Percentiles rank a stretch among this genome's conserved stretches.
Conservation (phyloP, 768 basidiomycete genomes). For the Gloeophyllum trabeum region DNA sequence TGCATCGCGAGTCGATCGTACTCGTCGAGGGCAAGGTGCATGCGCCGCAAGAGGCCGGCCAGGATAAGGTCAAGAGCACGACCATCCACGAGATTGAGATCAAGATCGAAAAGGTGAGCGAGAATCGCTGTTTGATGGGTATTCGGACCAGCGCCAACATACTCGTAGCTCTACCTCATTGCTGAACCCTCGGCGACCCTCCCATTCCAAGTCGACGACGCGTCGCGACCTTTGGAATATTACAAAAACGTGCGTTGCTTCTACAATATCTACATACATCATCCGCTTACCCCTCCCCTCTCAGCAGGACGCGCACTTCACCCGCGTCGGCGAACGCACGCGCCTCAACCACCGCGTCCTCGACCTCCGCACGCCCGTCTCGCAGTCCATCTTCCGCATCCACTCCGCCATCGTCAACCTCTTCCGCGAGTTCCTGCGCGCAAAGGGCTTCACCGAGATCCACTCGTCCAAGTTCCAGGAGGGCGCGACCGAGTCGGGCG, state of each 20-base stretch:
- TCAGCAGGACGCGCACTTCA: conserved; percentile 5
- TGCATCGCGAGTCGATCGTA: conserved; percentile 32
- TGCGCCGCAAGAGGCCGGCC: conserved; percentile 12
- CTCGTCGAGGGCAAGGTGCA: conserved; percentile 21
- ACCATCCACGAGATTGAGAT: conserved; percentile 31
- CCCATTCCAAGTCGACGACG: conserved; percentile 21
- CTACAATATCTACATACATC: too few species aligned
- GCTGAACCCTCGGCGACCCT: conserved; percentile 12
- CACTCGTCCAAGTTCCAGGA: conserved; percentile 43
- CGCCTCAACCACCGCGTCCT: conserved; percentile 37
- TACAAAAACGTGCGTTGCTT: conserved; percentile 8
- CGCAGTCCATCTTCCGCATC: conserved; percentile 37
- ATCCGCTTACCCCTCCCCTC: too few species aligned
- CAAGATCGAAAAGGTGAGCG: conserved; percentile 26
- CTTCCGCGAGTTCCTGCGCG: conserved; percentile 28
- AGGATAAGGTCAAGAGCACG: conserved; percentile 24
- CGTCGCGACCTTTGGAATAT: conserved; percentile 10
- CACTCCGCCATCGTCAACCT: conserved; percentile 29
- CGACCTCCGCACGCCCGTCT: conserved; percentile 35
- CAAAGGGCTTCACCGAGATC: conserved; percentile 31
- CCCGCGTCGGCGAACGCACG: conserved; percentile 23
- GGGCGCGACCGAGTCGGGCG: conserved; percentile 37
- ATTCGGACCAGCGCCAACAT: too few species aligned
- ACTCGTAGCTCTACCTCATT: conserved; percentile 12
- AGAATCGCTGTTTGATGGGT: neutral